Percentiles rank a stretch among this genome's conserved stretches.
Conservation (phyloP, 2,329 filamentous ascomycete species). For the Epichloe sp. region DNA sequence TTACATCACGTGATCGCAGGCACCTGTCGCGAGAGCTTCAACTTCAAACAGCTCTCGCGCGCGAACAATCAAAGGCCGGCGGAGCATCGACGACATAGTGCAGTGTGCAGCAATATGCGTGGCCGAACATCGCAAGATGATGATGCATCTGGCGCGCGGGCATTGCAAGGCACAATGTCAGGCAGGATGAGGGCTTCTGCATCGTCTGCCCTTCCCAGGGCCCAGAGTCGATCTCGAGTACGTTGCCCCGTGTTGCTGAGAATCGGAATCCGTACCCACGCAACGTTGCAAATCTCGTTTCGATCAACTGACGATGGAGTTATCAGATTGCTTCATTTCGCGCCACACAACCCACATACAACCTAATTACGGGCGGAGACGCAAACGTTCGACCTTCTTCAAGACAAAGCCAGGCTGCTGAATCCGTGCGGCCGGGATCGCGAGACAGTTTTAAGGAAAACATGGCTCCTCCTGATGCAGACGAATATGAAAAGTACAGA, state of each 20-base stretch:
- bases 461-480: conserved; percentile 42
- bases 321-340: conserved; percentile 32
- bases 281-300: background rate
- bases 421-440: conserved; percentile 33
- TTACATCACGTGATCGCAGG: conserved; percentile 2
- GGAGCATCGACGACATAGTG: background rate
- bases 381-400: conserved; percentile 25
- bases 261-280: conserved; percentile 1
- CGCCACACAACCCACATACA: conserved; percentile 42
- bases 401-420: conserved; percentile 26
- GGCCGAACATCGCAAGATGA: conserved; percentile 20
- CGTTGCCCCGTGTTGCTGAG: conserved; percentile 9
- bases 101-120: conserved; percentile 17
- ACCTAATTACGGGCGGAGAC: conserved; percentile 44
- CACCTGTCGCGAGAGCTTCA: conserved; percentile 1
- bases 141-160: conserved; percentile 15
- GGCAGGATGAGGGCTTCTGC: conserved; percentile 21
- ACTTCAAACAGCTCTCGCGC: background rate
- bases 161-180: conserved; percentile 17
- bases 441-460: conserved; percentile 48
- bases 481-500: conserved; percentile 44
- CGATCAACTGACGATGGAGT: background rate
- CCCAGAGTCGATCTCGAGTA: conserved; percentile 27
- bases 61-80: background rate
- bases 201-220: conserved; percentile 23